Evolutionary conservation across 2,329 filamentous ascomycete genomes (phyloP), one percentile per base, ranked within the genome.

Genomic region (Fragosphaeria purpurea): DNA sequence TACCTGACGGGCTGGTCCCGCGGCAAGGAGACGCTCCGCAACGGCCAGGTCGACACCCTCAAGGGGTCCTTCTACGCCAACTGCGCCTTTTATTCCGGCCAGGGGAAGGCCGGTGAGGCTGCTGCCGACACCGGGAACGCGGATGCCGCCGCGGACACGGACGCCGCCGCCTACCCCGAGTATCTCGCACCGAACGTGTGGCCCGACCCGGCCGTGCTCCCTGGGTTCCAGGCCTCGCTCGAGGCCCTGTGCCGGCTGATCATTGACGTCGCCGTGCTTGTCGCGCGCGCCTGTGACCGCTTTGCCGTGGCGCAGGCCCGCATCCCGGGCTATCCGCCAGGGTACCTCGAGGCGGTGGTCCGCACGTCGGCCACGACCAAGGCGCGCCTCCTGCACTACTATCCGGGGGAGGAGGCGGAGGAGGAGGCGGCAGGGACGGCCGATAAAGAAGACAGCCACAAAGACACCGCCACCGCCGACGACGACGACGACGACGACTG

Each of bases 181-280:
- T 96, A 97, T 66, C 85, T 93, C 1, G 83, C 86, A 5, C 82
- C 87, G 1, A 97, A 96, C 63, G 76, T 95, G 51, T 98, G 93
- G 93, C 93, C 91, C 0, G 66, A 72, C 0, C 74, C 83, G 46
- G 66, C 71, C 4, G 71, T 79, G 1, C 73, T 97, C 1, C 86
- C 88, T 0, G 85, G 85, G 0, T 96, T 96, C 69, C 78, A 79
- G 53, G 67, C 72, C 39, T 80, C 81, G 1, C 79, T 95, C 54
- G 83, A 91, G 57, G 73, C 79, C 40, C 76, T 97, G 34, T 96
- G 90, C 65, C 73, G 72, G 0, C 69, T 97, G 55, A 88, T 97
- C 60, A 95, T 97, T 57, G 88, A 96, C 61, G 86, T 85, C 0
- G 93, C 88, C 1, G 86, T 85, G 4, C 74, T 97, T 7, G 93